phyloP scores from a whole-genome alignment of 805 yeast species.

The Teunomyces lycoperdinae region DNA sequence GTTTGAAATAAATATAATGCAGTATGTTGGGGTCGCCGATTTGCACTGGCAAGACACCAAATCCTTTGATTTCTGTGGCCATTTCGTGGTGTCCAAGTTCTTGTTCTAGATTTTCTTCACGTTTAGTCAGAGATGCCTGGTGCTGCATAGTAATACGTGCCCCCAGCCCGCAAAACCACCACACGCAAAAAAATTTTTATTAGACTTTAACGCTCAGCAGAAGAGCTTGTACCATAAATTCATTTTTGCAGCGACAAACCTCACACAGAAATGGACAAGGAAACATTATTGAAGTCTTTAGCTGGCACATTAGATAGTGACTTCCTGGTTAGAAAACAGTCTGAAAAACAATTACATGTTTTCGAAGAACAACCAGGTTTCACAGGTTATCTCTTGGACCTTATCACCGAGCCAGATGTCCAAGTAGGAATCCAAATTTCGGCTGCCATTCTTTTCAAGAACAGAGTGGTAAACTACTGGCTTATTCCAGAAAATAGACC shows the following conservation, averaged over 20 bases:
- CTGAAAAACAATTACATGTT: conserved; percentile 49
- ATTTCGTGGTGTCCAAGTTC: conserved; percentile 5
- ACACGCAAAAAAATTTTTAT: background rate
- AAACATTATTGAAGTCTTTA: conserved; percentile 47
- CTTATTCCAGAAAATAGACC: conserved; percentile 29
- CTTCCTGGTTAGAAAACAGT: conserved; percentile 46
- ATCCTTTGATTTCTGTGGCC: conserved; percentile 55
- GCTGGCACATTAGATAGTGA: conserved; percentile 55
- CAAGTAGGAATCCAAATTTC: conserved; percentile 43
- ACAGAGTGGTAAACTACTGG: conserved; percentile 40
- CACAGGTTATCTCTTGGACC: conserved; percentile 50
- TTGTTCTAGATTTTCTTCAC: background rate
- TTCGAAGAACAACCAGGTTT: conserved; percentile 58
- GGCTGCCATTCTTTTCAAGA: conserved; percentile 45
- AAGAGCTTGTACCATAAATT: background rate
- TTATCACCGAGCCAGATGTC: conserved; percentile 43
- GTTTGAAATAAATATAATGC: conserved; percentile 66
- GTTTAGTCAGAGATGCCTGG: conserved; percentile 2
- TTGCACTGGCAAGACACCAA: conserved; percentile 47
- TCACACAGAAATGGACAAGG: conserved; percentile 41
- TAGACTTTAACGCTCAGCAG: background rate
- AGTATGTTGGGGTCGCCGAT: conserved; percentile 33
- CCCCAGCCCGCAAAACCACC: background rate
- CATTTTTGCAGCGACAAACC: background rate
- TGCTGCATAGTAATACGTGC: background rate